Evolutionary conservation across 2,329 filamentous ascomycete genomes (phyloP).

Genomic region (Pyrenochaeta sp.): DNA sequence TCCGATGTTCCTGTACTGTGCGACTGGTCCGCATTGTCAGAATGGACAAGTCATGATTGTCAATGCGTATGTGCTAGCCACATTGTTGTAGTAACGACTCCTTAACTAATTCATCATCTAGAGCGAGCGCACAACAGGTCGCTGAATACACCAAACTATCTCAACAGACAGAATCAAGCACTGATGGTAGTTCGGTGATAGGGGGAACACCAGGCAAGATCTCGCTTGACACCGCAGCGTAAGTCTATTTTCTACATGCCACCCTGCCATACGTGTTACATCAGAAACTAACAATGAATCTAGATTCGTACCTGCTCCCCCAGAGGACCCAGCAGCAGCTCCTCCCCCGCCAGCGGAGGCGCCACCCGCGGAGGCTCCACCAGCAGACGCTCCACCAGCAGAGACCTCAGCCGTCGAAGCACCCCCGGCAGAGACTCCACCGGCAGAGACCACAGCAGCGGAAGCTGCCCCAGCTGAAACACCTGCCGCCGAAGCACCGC

Average conservation of each 20-base stretch:
- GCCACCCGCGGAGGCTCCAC: conserved; percentile 9
- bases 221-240: conserved; percentile 33
- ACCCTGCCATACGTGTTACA: not conserved
- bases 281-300: conserved; percentile 1
- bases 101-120: conserved; percentile 2
- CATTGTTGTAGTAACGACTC: not conserved
- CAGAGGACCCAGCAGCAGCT: conserved; percentile 22
- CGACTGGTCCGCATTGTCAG: conserved; percentile 41
- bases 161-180: conserved; percentile 28
- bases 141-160: conserved; percentile 36
- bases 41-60: conserved; percentile 39
- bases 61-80: conserved; percentile 22
- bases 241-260: conserved; percentile 8
- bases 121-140: conserved; percentile 28
- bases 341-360: conserved; percentile 18
- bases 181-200: conserved; percentile 27
- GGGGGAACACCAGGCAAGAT: conserved; percentile 32
- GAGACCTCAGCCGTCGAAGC: not conserved
- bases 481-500: conserved; percentile 7
- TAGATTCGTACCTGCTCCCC: conserved; percentile 32
- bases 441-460: conserved; percentile 8
- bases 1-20: conserved; percentile 42
- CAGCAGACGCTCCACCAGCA: conserved; percentile 4
- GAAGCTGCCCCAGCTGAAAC: conserved; percentile 10
- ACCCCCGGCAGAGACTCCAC: conserved; percentile 4